Conservation (phyloP, 768 basidiomycete species). For the Lactarius psammicola region DNA sequence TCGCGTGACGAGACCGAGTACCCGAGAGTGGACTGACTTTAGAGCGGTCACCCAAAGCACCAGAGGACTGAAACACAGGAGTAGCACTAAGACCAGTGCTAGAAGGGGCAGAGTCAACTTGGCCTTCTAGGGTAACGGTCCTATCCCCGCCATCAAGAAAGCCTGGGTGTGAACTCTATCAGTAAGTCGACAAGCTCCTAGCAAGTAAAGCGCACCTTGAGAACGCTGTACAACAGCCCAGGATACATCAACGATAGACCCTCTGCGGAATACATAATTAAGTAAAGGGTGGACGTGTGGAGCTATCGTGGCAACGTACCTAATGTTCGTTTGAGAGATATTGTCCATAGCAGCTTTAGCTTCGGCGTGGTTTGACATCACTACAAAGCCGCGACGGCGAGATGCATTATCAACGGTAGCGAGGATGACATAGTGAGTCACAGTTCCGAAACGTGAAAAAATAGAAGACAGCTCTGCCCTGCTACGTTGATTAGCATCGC, state of each 20-base stretch:
- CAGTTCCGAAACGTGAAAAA: constrained; percentile 64
- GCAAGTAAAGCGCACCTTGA: constrained; percentile 49
- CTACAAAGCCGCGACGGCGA: constrained; percentile 78
- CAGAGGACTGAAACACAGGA: constrained; percentile 29
- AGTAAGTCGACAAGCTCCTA: constrained; percentile 16
- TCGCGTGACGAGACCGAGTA: constrained; percentile 19
- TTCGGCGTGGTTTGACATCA: constrained; percentile 73
- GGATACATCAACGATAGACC: constrained; percentile 75
- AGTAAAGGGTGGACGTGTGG: not conserved
- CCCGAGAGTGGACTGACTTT: constrained; percentile 9
- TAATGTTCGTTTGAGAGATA: constrained; percentile 66
- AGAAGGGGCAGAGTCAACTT: constrained; percentile 37
- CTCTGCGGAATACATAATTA: constrained; percentile 41
- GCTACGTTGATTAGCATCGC: constrained; percentile 5
- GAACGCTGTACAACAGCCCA: constrained; percentile 89
- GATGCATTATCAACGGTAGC: constrained; percentile 84
- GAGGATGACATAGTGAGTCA: constrained; percentile 75
- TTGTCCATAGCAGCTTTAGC: constrained; percentile 66
- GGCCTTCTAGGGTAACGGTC: constrained; percentile 55
- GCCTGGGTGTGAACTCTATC: constrained; percentile 40
- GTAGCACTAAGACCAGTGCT: constrained; percentile 33
- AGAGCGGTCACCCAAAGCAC: constrained; percentile 23
- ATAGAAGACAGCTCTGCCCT: constrained; percentile 58
- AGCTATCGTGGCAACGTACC: constrained; percentile 43
- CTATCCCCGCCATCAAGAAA: constrained; percentile 84